Percentiles rank a stretch among this genome's conserved stretches.
phyloP scores from a whole-genome alignment of 352 stramenopile genomes.

The Pythium brassicae region DNA sequence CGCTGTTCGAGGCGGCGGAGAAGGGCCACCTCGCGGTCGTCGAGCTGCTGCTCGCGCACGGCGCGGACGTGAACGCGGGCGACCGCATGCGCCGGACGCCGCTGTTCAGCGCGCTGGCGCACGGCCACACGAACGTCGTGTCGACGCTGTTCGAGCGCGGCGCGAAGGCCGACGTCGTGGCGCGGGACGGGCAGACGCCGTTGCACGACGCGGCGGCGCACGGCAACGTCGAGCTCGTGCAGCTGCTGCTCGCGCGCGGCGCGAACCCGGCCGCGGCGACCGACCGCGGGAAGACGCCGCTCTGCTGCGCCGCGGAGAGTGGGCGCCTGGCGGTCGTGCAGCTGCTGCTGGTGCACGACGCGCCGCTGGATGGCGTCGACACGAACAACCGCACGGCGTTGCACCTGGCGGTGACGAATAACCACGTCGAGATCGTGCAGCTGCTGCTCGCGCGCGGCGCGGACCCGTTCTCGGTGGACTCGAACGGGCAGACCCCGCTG shows the following conservation, averaged over 20 bases:
- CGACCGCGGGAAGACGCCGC: no score
- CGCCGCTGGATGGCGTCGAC: no score
- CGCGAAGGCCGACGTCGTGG: constrained; percentile 2
- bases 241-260: constrained; percentile 9
- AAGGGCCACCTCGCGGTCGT: not conserved
- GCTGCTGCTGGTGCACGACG: not conserved
- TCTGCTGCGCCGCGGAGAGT: no score
- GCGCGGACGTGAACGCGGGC: constrained; percentile 6
- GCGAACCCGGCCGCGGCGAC: no score
- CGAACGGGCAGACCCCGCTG: not conserved
- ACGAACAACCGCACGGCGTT: not conserved
- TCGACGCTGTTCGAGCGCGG: no score
- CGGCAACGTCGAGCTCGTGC: constrained; percentile 15
- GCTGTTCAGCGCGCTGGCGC: no score
- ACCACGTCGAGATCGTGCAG: constrained; percentile 14
- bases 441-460: constrained; percentile 24
- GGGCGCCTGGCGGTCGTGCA: not conserved
- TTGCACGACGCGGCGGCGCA: no score
- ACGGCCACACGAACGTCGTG: no score
- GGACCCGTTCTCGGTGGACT: not conserved
- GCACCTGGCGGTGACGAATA: no score
- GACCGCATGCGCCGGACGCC: constrained; percentile 5
- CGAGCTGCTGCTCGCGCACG: not conserved
- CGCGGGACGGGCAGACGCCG: no score
- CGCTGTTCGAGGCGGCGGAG: not conserved